Conservation (phyloP, 345 rosid genomes). For the Syzygium aromaticum region DNA sequence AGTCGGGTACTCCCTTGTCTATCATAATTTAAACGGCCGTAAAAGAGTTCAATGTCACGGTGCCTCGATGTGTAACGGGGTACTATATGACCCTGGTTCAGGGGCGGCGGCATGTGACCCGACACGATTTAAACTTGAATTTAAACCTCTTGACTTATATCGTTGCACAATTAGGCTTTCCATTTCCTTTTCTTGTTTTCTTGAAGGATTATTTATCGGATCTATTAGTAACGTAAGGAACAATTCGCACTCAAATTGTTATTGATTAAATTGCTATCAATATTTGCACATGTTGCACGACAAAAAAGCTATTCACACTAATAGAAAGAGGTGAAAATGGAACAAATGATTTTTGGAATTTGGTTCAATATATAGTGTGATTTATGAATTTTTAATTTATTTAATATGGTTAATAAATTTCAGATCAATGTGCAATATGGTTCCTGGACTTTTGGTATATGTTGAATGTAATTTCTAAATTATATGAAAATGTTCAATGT, state of each 20-base stretch:
- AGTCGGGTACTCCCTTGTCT: neutral
- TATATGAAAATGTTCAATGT: too few species aligned
- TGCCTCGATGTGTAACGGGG: neutral
- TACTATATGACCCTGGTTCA: neutral
- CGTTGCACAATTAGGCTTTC: neutral
- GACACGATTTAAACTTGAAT: neutral
- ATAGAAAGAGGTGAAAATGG: too few species aligned
- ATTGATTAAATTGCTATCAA: neutral
- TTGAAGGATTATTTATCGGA: neutral
- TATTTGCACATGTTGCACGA: fast-evolving
- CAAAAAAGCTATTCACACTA: neutral
- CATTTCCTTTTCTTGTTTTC: fast-evolving
- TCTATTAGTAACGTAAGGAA: fast-evolving
- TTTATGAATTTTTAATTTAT: too few species aligned
- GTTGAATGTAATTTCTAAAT: too few species aligned
- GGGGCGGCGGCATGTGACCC: too few species aligned
- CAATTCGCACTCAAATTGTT: neutral
- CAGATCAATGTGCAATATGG: too few species aligned
- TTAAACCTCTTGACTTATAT: neutral
- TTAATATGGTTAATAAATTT: too few species aligned
- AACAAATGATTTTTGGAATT: too few species aligned
- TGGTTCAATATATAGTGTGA: too few species aligned
- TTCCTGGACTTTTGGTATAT: too few species aligned
- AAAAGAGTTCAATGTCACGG: neutral
- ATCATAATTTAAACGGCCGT: neutral